Evolutionary conservation across 805 yeast genomes (phyloP), one percentile per base, ranked within the genome.

Genomic region (Lachancea sp.): DNA sequence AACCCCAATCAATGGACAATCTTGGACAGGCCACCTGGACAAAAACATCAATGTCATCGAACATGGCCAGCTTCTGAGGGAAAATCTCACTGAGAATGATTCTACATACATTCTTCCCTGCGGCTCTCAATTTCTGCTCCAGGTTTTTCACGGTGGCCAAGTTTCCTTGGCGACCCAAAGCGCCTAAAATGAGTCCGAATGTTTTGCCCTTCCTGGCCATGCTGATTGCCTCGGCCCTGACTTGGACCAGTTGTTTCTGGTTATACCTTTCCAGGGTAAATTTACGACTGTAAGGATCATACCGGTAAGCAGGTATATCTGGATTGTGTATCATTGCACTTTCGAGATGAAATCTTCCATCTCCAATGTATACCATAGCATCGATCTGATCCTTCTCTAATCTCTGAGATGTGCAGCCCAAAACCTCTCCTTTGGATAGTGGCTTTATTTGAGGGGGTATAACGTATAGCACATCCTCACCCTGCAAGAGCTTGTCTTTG

Each of bases 281-380:
- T 59, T 85, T 89, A 50, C 95, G 74, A 15, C 89, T 85, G 62
- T 93, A 93, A 10, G 99, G 99, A 60, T 93, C 99, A 62, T 93
- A 93, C 56, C 96, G 78, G 65, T 72, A 93, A 0, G 98, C 98
- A 0, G 95, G 95, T 15, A 91, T 75, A 3, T 78, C 78, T 0
- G 99, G 99, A 60, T 93, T 93, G 64, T 90, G 98, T 45, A 93
- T 93, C 98, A 93, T 91, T 5, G 97, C 88, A 42, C 91, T 79
- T 61, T 93, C 99, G 36, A 93, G 69, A 65, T 93, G 99, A 67
- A 93, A 93, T 41, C 99, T 69, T 12, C 99, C 99, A 65, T 93
- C 99, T 29, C 99, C 99, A 18, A 93, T 72, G 58, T 91, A 93
- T 2, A 93, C 75, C 83, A 90, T 87, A 0, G 90, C 95, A 55